These are phyloP conservation scores for Areca catechu DNA, from an alignment of 176 grass and related monocot species.

Conservation along the genomic window DNA sequence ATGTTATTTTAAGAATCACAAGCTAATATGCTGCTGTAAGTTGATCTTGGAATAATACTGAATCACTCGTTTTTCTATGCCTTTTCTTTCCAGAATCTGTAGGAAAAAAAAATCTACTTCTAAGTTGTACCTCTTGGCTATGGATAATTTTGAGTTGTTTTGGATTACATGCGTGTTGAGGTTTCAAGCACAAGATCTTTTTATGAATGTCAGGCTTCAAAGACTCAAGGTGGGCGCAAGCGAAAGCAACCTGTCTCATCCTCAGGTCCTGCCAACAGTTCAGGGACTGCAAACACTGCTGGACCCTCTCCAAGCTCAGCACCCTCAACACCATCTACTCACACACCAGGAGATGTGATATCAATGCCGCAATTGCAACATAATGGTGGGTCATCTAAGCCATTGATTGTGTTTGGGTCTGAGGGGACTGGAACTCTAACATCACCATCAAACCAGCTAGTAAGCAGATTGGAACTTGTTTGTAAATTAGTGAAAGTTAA, in stretches of 20 bases:
- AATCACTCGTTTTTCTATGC: too few species aligned
- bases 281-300: constrained; percentile 90
- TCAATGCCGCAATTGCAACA: constrained; percentile 78
- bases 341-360: constrained; percentile 87
- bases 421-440: constrained; percentile 79
- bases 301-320: constrained; percentile 96
- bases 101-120: too few species aligned
- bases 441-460: constrained; percentile 76
- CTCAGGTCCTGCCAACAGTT: constrained; percentile 75
- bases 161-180: neutral
- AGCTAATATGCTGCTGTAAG: too few species aligned
- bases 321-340: constrained; percentile 91
- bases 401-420: constrained; percentile 60
- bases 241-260: constrained; percentile 70
- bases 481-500: neutral
- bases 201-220: constrained; percentile 25
- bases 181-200: neutral
- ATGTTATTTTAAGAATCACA: too few species aligned
- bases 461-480: constrained; percentile 13
- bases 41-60: too few species aligned
- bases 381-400: constrained; percentile 67
- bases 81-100: too few species aligned
- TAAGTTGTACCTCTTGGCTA: neutral
- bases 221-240: constrained; percentile 29
- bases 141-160: constrained; percentile 18